Evolutionary conservation across 495 filamentous ascomycete genomes (phyloP), one percentile per base, ranked within the genome.

Genomic region (Lindgomyces ingoldianus): DNA sequence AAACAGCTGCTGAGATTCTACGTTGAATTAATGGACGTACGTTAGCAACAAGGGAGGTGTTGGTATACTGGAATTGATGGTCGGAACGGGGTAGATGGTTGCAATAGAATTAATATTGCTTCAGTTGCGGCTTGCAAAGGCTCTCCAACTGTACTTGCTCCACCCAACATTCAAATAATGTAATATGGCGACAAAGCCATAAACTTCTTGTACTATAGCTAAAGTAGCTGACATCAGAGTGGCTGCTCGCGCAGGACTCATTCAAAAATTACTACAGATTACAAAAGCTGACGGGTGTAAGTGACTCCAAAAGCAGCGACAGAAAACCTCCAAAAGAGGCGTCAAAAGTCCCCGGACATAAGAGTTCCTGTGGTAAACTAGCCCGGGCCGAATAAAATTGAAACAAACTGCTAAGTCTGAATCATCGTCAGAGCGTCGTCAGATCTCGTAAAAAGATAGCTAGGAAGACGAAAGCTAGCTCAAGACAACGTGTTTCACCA

Each of bases 1-100:
- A 52, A 52, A 24, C 48, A 52, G 27, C 48, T 14, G 8, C 48
- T 52, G 21, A 52, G 48, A 30, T 52, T 52, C 48, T 52, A 52
- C 48, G 27, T 52, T 52, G 25, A 27, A 54, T 4, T 54, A n/a
- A 30, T 10, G 26, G 11, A 33, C 36, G 8, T 21, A 3, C 44
- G 16, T 46, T 46, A 46, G n/a, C n/a, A 49, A 49, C 16, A 16
- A 49, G 46, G 46, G 46, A 54, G 22, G 50, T 36, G 50, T 27
- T 54, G 27, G 2, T n/a, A 36, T 54, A 54, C 50, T 54, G 25
- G 48, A 51, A 51, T 51, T n/a, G 48, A 46, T 49, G 46, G 46
- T 49, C 21, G n/a, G 21, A 49, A 22, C 21, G 18, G n/a, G n/a
- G n/a, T n/a, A n/a, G n/a, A n/a, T n/a, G n/a, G n/a, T n/a, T n/a